Percentiles rank a stretch among this genome's conserved stretches.
Conservation (phyloP, 2,329 filamentous ascomycete genomes). For the Cladosporium sp. region DNA sequence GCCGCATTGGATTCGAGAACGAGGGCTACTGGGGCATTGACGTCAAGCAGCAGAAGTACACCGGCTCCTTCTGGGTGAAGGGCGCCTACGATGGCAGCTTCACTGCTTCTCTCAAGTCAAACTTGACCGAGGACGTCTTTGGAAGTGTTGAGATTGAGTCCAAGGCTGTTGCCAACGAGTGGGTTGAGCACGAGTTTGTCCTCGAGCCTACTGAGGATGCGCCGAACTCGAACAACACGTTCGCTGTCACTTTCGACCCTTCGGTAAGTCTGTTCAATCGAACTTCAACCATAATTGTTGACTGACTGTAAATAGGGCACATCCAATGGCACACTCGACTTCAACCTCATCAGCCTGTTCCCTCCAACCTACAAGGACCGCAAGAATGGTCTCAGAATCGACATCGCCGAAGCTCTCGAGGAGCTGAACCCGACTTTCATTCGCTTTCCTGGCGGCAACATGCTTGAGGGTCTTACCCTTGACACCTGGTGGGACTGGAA, state of each 20-base stretch:
- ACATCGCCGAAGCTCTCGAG: constrained; percentile 44
- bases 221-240: constrained; percentile 48
- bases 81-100: constrained; percentile 34
- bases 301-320: constrained; percentile 21
- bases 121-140: constrained; percentile 40
- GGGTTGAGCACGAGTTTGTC: constrained; percentile 33
- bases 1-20: constrained; percentile 45
- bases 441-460: constrained; percentile 50
- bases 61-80: constrained; percentile 47
- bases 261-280: constrained; percentile 15
- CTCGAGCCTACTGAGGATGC: constrained; percentile 41
- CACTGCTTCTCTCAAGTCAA: constrained; percentile 36
- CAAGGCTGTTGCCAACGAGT: constrained; percentile 24
- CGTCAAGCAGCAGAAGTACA: constrained; percentile 45
- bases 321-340: constrained; percentile 40
- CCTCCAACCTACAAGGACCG: constrained; percentile 51
- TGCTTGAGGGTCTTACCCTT: constrained; percentile 38
- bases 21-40: constrained; percentile 31
- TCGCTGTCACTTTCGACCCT: constrained; percentile 47
- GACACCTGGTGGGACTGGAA: constrained; percentile 45
- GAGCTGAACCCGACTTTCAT: constrained; percentile 38
- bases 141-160: constrained; percentile 31
- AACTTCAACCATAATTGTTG: background rate
- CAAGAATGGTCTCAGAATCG: constrained; percentile 47
- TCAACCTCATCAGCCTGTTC: constrained; percentile 51